Percentiles rank a stretch among this genome's conserved stretches.
Evolutionary conservation across 1,284 basidiomycete genomes (phyloP).

Genomic region (Grifola frondosa): DNA sequence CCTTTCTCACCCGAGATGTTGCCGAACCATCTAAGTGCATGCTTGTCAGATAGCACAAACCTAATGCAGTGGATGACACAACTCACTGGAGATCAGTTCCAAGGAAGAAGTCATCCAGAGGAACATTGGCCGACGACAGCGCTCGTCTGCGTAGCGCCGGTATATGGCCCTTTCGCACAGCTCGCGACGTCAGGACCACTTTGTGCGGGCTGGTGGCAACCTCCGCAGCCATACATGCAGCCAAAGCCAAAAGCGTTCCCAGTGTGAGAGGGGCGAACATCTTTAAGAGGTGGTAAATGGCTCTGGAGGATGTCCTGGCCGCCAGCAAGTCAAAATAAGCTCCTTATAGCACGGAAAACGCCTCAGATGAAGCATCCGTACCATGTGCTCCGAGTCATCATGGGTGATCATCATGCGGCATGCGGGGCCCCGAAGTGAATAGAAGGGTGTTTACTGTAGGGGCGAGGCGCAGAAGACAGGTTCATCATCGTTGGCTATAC

Average conservation of each 20-base stretch:
- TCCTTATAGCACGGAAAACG: too few relatives aligned
- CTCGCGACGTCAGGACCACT: slow-evolving; percentile 41
- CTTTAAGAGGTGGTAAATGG: background rate
- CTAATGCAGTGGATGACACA: slow-evolving; percentile 3
- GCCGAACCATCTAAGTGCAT: slow-evolving; percentile 46
- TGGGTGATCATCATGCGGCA: too few relatives aligned
- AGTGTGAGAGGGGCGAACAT: slow-evolving; percentile 14
- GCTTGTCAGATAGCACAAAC: slow-evolving; percentile 3
- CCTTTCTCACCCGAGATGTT: slow-evolving; percentile 35
- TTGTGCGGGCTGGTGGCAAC: slow-evolving; percentile 5
- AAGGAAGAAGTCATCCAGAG: slow-evolving; percentile 51
- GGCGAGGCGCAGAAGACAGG: too few relatives aligned
- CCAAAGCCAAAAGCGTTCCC: slow-evolving; percentile 14
- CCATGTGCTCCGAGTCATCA: too few relatives aligned
- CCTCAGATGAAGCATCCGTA: too few relatives aligned
- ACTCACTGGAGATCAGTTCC: slow-evolving; percentile 54
- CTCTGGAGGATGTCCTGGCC: too few relatives aligned
- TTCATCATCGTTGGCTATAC: too few relatives aligned
- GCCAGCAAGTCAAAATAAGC: too few relatives aligned
- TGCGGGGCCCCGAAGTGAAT: too few relatives aligned
- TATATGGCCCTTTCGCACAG: slow-evolving; percentile 15
- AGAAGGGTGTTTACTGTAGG: too few relatives aligned
- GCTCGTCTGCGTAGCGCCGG: slow-evolving; percentile 14
- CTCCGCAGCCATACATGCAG: slow-evolving; percentile 10
- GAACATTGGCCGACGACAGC: slow-evolving; percentile 31